Base-by-base conservation (phyloP, 2,329 filamentous ascomycete genomes). In the Phyllosticta citrichinensis region DNA sequence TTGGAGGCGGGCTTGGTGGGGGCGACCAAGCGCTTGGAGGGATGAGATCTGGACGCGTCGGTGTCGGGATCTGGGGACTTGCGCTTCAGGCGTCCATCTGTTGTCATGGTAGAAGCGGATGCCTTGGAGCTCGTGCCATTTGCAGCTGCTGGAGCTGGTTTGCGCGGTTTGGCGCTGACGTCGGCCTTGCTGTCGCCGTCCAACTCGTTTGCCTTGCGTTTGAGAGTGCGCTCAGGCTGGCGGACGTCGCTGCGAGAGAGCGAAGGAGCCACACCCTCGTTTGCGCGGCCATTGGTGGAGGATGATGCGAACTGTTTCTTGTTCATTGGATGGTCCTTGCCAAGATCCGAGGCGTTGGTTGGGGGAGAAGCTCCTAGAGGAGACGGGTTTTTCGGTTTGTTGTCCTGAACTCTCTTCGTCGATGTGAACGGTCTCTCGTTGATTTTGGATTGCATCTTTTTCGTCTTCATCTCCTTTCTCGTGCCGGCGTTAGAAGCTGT, bases 281-380 rank as follows among this genome's bases (percentile, higher is more conserved):
- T 40, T 40, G 33, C 2, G 5, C 20, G 22, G 24, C 52, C 35
- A 24, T 22, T 69, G 2, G 71, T 68, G 4, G 73, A 74, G 2
- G 70, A 64, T 22, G 69, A 68, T 9, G 68, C 71, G 12, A 70
- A 71, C 25, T 72, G 70, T 11, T 68, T 69, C 54, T 74, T 74
- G 65, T 74, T 70, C 14, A 73, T 70, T 12, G 73, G 71, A 58
- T 76, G 68, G 64, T 74, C 73, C 67, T 79, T 74, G 63, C 81
- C 75, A 60, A 81, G 74, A 67, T 86, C 82, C 20, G 83, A 85
- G 27, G 81, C 80, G 68, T 83, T 85, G 63, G 83, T 79, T 4
- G 83, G 83, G 22, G 83, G 81, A 2, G 83, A 85, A 10, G 84
- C 86, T 5, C 83, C 83, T 22, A 82, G 82, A 2, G 83, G 85